Percentiles rank a stretch among this genome's conserved stretches.
Conservation (phyloP, 495 filamentous ascomycete genomes). For the Thermochaetoides thermophila region DNA sequence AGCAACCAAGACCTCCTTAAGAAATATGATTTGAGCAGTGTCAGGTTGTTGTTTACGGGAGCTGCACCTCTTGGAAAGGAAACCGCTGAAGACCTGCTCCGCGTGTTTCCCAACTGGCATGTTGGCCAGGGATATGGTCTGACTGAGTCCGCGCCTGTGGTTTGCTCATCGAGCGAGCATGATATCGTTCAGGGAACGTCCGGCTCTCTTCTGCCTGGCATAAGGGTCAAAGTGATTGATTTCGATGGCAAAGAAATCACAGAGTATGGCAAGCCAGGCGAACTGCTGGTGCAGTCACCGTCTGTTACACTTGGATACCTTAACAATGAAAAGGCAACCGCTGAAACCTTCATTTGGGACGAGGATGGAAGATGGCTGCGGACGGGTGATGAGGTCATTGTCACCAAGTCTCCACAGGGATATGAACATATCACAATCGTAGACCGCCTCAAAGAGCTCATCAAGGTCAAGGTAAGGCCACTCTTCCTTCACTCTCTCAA, state of each 20-base stretch:
- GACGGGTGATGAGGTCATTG: slow-evolving; percentile 73
- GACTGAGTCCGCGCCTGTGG: slow-evolving; percentile 69
- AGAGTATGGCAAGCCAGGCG: slow-evolving; percentile 61
- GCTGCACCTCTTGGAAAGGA: slow-evolving; percentile 74
- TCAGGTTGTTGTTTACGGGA: slow-evolving; percentile 55
- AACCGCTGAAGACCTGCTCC: slow-evolving; percentile 52
- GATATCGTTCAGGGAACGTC: slow-evolving; percentile 63
- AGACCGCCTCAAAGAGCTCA: slow-evolving; percentile 84
- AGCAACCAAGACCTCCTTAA: slow-evolving; percentile 47
- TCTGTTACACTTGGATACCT: slow-evolving; percentile 72
- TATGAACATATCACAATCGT: slow-evolving; percentile 73
- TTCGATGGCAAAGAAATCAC: slow-evolving; percentile 64
- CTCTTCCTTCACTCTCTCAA: background rate
- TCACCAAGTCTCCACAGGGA: slow-evolving; percentile 45
- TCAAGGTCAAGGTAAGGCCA: slow-evolving; percentile 70
- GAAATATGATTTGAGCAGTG: slow-evolving; percentile 62
- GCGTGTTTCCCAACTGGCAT: slow-evolving; percentile 47
- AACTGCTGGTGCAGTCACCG: slow-evolving; percentile 62
- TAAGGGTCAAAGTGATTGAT: slow-evolving; percentile 54
- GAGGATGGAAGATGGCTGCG: slow-evolving; percentile 62
- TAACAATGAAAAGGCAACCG: slow-evolving; percentile 68
- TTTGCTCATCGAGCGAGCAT: slow-evolving; percentile 44
- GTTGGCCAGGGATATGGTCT: slow-evolving; percentile 80
- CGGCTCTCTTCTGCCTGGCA: slow-evolving; percentile 54
- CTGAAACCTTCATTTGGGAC: slow-evolving; percentile 63